Evolutionary conservation across 345 rosid species (phyloP).

Genomic region (Erucastrum elatum): DNA sequence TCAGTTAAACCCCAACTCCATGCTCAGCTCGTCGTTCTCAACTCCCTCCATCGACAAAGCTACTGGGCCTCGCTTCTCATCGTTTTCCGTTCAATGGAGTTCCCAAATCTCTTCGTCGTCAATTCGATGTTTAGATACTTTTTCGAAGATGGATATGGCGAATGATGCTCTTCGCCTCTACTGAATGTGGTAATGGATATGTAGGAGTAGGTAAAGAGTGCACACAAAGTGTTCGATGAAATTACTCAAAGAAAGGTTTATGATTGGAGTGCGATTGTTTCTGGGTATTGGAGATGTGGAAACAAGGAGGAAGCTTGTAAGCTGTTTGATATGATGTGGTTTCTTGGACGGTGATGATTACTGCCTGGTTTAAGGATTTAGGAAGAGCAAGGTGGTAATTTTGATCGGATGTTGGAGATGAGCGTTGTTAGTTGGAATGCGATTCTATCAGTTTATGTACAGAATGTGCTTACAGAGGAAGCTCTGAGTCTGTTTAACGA

Average conservation of each 20-base stretch:
- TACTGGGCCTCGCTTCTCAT: slow-evolving; percentile 39
- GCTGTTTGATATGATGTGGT: slow-evolving; percentile 44
- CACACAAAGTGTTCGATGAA: slow-evolving; percentile 60
- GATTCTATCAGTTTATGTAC: slow-evolving; percentile 57
- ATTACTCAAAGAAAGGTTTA: slow-evolving; percentile 45
- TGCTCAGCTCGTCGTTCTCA: slow-evolving; percentile 40
- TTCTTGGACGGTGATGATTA: slow-evolving; percentile 53
- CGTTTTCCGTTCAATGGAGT: slow-evolving; percentile 18
- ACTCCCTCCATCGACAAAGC: slow-evolving; percentile 39
- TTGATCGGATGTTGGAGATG: slow-evolving; percentile 47
- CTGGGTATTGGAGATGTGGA: slow-evolving; percentile 50
- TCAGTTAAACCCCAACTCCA: slow-evolving; percentile 44
- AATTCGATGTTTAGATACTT: slow-evolving; percentile 36
- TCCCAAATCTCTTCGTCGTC: slow-evolving; percentile 29
- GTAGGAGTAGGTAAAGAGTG: slow-evolving; percentile 34
- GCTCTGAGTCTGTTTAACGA: slow-evolving; percentile 49
- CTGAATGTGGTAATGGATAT: slow-evolving; percentile 39
- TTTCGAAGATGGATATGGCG: slow-evolving; percentile 28
- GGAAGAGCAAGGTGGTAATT: slow-evolving; percentile 45
- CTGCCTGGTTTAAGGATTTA: slow-evolving; percentile 45
- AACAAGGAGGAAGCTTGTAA: slow-evolving; percentile 38
- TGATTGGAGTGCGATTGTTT: slow-evolving; percentile 59
- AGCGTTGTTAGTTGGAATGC: slow-evolving; percentile 58
- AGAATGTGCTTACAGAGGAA: slow-evolving; percentile 45
- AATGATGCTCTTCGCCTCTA: slow-evolving; percentile 33